phyloP scores from a whole-genome alignment of 2,329 filamentous ascomycete species.

The Fusarium chuoi region DNA sequence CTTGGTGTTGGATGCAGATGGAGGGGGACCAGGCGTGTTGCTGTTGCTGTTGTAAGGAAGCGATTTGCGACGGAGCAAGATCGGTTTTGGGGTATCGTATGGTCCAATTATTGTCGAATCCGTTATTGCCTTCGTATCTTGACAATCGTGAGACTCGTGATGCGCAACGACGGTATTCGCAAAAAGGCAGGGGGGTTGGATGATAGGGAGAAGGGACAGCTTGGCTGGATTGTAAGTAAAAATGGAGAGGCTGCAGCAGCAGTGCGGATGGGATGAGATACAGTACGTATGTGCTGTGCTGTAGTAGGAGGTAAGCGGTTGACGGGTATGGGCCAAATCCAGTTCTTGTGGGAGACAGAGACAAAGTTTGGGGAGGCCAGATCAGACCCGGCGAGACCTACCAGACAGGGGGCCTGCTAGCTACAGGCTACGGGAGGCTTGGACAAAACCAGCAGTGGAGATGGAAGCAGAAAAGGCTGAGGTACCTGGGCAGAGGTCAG shows the following conservation, averaged over 20 bases:
- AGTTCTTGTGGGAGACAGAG: slow-evolving; percentile 29
- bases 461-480: neutral
- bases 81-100: slow-evolving; percentile 25
- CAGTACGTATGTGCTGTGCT: neutral
- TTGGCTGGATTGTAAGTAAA: slow-evolving; percentile 42
- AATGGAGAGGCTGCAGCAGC: slow-evolving; percentile 31
- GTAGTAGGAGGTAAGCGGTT: neutral
- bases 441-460: slow-evolving; percentile 30
- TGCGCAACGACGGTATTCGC: slow-evolving; percentile 33
- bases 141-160: slow-evolving; percentile 32
- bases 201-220: slow-evolving; percentile 40
- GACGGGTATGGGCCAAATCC: neutral
- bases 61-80: slow-evolving; percentile 29
- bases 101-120: slow-evolving; percentile 23
- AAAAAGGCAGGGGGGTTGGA: slow-evolving; percentile 23
- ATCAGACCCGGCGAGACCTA: slow-evolving; percentile 31
- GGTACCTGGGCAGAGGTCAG: slow-evolving; percentile 14
- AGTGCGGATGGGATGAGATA: slow-evolving; percentile 26
- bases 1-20: slow-evolving; percentile 3
- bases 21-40: neutral
- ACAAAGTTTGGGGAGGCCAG: slow-evolving; percentile 38
- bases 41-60: neutral
- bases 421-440: slow-evolving; percentile 33
- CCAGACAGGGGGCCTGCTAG: slow-evolving; percentile 26
- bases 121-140: slow-evolving; percentile 22